Evolutionary conservation across 2,329 filamentous ascomycete species (phyloP).

Genomic region (Venturiaceae sp.): DNA sequence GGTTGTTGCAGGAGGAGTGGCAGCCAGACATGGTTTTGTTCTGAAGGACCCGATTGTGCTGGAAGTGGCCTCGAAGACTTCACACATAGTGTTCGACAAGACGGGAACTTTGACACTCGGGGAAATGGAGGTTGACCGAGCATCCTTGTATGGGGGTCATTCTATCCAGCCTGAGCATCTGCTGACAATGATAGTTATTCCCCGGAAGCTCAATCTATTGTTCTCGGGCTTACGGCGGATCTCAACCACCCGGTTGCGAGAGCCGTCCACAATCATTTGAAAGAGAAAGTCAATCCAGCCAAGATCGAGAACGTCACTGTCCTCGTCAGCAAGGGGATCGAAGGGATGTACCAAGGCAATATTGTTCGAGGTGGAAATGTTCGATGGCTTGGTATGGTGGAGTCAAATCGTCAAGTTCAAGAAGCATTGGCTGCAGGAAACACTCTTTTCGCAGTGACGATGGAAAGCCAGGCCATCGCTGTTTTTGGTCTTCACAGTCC

Average conservation of each 20-base stretch:
- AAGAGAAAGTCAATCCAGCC: constrained; percentile 5
- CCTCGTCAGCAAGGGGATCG: constrained; percentile 34
- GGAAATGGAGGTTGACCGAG: constrained; percentile 27
- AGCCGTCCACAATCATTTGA: constrained; percentile 36
- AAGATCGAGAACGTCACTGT: constrained; percentile 20
- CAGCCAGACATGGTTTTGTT: constrained; percentile 54
- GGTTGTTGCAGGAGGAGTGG: constrained; percentile 59
- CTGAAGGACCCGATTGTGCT: constrained; percentile 58
- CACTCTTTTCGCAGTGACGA: constrained; percentile 27
- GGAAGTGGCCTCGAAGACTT: constrained; percentile 50
- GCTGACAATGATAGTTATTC: too few relatives aligned
- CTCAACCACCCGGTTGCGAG: constrained; percentile 43
- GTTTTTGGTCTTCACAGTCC: constrained; percentile 41
- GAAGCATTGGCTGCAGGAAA: neutral
- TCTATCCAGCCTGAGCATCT: too few relatives aligned
- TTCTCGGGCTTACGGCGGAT: constrained; percentile 31
- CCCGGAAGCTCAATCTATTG: too few relatives aligned
- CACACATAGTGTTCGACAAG: constrained; percentile 70
- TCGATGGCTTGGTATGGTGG: constrained; percentile 32
- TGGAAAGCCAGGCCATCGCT: constrained; percentile 31
- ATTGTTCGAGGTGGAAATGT: constrained; percentile 36
- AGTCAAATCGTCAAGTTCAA: constrained; percentile 18
- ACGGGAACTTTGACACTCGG: constrained; percentile 65
- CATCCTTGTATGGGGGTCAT: too few relatives aligned
- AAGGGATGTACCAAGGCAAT: constrained; percentile 22